These are phyloP conservation scores for Pezizomycotina sp. DNA, from an alignment of 2,329 filamentous ascomycete genomes.

Conservation along the genomic window DNA sequence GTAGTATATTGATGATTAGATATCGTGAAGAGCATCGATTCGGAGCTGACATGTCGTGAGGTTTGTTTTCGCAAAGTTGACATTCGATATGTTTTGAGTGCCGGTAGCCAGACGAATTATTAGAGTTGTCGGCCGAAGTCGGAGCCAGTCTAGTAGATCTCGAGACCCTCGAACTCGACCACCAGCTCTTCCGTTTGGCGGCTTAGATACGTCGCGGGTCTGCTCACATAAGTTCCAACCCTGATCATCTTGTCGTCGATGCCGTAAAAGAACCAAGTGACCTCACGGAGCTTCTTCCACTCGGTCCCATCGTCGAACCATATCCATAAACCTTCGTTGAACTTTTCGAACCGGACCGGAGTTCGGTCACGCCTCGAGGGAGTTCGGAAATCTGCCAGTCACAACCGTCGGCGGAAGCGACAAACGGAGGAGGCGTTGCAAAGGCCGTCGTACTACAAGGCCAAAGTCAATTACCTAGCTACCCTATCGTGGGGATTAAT, in stretches of 20 bases:
- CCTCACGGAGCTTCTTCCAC: constrained; percentile 43
- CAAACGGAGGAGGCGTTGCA: constrained; percentile 40
- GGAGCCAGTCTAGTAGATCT: constrained; percentile 31
- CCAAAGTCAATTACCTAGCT: no score
- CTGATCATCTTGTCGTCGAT: constrained; percentile 42
- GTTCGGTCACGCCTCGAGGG: constrained; percentile 28
- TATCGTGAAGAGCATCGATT: no score
- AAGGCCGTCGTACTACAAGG: constrained; percentile 38
- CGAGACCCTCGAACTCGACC: constrained; percentile 37
- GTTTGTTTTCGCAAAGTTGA: no score
- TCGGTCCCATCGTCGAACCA: constrained; percentile 29
- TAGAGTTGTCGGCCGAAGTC: not conserved
- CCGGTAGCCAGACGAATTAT: no score
- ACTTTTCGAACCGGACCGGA: constrained; percentile 25
- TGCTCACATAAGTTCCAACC: constrained; percentile 42
- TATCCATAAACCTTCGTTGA: constrained; percentile 19
- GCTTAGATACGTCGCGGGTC: constrained; percentile 36
- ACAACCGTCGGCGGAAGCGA: constrained; percentile 40
- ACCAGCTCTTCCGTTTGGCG: constrained; percentile 30
- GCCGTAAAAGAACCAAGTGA: constrained; percentile 46
- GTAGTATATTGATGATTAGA: no score
- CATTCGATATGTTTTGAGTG: no score
- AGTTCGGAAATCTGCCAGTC: constrained; percentile 41
- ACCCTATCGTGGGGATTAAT: no score
- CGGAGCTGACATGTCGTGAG: no score